Percentiles rank a stretch among this genome's conserved stretches.
Conservation (phyloP, 192 early-diverging fungal species). For the Podochytrium sp. region DNA sequence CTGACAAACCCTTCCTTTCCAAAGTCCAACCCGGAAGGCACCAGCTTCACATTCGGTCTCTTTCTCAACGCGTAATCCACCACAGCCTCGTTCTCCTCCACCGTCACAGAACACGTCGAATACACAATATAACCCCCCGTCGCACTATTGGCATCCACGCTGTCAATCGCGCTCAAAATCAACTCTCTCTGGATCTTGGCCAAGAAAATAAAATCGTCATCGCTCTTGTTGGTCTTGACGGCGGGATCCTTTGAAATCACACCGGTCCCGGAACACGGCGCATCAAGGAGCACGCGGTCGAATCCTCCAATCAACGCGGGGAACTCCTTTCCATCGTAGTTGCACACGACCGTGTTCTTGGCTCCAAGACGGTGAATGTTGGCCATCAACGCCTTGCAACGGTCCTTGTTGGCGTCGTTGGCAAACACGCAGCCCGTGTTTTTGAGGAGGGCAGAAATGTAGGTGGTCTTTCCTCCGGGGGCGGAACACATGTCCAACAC, state of each 20-base stretch:
- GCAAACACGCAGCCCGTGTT: conserved; percentile 98
- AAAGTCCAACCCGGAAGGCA: conserved; percentile 88
- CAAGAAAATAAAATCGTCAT: conserved; percentile 90
- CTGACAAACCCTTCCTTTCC: conserved; percentile 87
- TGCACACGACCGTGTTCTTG: conserved; percentile 86
- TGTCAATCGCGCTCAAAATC: conserved; percentile 96
- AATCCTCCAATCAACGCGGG: conserved; percentile 96
- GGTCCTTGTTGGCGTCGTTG: conserved; percentile 95
- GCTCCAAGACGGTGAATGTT: conserved; percentile 91
- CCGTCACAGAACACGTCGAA: conserved; percentile 97
- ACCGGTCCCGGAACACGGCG: conserved; percentile 98
- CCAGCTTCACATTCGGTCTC: conserved; percentile 92
- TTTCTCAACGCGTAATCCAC: conserved; percentile 94
- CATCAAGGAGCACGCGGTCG: conserved; percentile 95
- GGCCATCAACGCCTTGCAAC: conserved; percentile 87
- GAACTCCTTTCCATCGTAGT: conserved; percentile 98
- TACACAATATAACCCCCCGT: conserved; percentile 98
- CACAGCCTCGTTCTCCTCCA: conserved; percentile 98
- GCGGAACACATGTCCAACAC: conserved; percentile 96
- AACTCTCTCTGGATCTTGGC: conserved; percentile 95
- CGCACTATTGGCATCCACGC: conserved; percentile 86
- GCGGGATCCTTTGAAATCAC: conserved; percentile 98
- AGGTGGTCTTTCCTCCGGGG: conserved; percentile 97
- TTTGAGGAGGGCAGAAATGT: conserved; percentile 90
- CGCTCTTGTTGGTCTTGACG: conserved; percentile 92